Percentiles rank a stretch among this genome's conserved stretches.
phyloP scores from a whole-genome alignment of 139 green algal genomes.

The Deuterostichococcus epilithicus region DNA sequence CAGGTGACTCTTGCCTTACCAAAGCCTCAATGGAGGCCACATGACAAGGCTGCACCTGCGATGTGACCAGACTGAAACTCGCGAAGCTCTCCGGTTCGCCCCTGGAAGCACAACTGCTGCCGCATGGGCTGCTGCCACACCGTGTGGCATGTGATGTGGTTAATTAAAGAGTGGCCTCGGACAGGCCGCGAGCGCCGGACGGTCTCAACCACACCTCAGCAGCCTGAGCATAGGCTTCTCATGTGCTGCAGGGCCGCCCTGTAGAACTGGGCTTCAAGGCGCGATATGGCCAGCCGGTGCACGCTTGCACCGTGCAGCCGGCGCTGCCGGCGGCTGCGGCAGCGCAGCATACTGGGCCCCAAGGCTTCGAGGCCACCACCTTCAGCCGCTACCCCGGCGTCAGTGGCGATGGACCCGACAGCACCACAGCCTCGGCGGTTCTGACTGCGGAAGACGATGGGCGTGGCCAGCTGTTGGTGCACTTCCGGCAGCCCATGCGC shows the following conservation, averaged over 20 bases:
- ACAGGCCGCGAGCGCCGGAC: too few species aligned
- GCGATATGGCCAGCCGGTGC: constrained; percentile 42
- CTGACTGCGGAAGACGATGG: background rate
- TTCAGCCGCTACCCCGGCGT: background rate
- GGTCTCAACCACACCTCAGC: too few species aligned
- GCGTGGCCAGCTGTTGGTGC: constrained; percentile 25
- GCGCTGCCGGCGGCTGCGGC: background rate
- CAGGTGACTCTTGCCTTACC: background rate
- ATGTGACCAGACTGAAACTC: constrained; percentile 10
- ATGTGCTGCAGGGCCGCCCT: background rate
- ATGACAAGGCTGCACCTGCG: constrained; percentile 18
- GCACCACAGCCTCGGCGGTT: too few species aligned
- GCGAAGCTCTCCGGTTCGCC: background rate
- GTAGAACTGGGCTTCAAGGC: constrained; percentile 40
- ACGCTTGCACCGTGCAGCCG: background rate
- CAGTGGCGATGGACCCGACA: too few species aligned
- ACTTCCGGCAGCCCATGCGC: constrained; percentile 37
- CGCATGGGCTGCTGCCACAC: background rate
- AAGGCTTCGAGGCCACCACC: background rate
- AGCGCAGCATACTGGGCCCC: background rate
- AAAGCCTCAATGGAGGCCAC: too few species aligned
- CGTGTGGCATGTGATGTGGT: background rate
- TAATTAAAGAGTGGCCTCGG: background rate
- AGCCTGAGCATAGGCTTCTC: too few species aligned
- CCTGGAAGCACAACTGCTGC: background rate